Evolutionary conservation across 2,329 filamentous ascomycete species (phyloP), one percentile per base, ranked within the genome.

Genomic region (Colletotrichum spaethianum): DNA sequence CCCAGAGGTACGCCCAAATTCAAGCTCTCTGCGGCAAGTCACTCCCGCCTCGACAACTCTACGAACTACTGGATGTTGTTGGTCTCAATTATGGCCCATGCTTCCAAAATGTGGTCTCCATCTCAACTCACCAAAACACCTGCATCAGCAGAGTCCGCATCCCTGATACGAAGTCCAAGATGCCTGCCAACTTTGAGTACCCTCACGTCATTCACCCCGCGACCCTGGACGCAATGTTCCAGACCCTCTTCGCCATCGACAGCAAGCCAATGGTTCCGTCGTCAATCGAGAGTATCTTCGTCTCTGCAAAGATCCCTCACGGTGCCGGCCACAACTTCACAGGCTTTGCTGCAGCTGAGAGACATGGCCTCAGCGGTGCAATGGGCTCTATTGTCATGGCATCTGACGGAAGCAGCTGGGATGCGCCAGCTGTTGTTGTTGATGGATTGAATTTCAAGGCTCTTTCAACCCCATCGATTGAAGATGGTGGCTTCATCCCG

Each of bases 171-270:
- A 85, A 79, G 74, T 80, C 84, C 3, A 83, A 80, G 55, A 90
- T 90, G 88, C 88, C 88, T 0, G 81, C 81, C 48, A 78, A 83
- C 18, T 89, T 86, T 63, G 88, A 90, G 75, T 89, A 85, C 71
- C 81, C 84, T 4, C 87, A 90, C 73, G 68, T 89, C 5, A 83
- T 91, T n/a, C 89, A 91, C 73, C 89, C 89, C 0, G 84, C 86
- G 4, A 89, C 88, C 0, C 80, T 91, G 16, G 89, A 91, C 74
- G 80, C 86, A 3, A 85, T 90, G 77, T 85, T 91, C 31, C 89
- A 91, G 66, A 83, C 84, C 0, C 80, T 87, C 0, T 85, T 90
- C 62, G 81, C 83, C 7, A 79, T 88, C 3, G 80, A 84, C 5
- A 79, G 81, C 3, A 78, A 80, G 12, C 82, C 86, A 2, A 89